Percentiles rank a stretch among this genome's conserved stretches.
Evolutionary conservation across 2,329 filamentous ascomycete genomes (phyloP).

Genomic region (Juglanconis juglandina): DNA sequence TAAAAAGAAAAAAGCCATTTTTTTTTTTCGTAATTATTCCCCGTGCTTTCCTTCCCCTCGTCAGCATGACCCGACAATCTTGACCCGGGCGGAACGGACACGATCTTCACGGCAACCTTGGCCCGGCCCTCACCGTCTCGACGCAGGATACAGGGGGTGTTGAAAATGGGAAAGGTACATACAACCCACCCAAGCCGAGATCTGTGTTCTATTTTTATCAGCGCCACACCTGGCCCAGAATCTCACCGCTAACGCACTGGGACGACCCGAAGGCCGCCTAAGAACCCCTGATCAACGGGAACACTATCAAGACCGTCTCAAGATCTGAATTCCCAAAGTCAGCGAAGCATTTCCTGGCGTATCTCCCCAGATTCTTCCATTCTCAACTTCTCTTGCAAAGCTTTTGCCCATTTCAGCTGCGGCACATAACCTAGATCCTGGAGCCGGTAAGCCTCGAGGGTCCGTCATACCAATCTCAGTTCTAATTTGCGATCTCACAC

Average conservation of each 20-base stretch:
- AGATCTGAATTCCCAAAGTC: neutral
- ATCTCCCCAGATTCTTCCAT: neutral
- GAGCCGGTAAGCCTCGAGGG: too few relatives aligned
- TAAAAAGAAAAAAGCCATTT: too few relatives aligned
- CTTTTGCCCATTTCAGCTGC: too few relatives aligned
- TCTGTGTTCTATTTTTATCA: slow-evolving; percentile 2
- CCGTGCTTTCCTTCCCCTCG: too few relatives aligned
- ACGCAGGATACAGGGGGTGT: neutral
- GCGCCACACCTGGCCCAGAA: neutral
- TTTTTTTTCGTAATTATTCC: too few relatives aligned
- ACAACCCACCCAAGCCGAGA: neutral
- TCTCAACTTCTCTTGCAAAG: too few relatives aligned
- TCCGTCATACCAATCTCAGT: too few relatives aligned
- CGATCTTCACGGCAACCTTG: neutral
- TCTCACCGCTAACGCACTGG: neutral
- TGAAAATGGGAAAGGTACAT: neutral
- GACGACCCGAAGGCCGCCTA: neutral
- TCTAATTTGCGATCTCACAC: too few relatives aligned
- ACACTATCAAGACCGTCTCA: slow-evolving; percentile 4
- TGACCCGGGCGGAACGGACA: neutral
- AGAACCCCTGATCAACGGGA: neutral
- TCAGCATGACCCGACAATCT: too few relatives aligned
- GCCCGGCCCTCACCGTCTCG: neutral
- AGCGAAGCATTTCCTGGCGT: neutral
- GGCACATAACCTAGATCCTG: too few relatives aligned